Percentiles rank a stretch among this genome's conserved stretches.
These are phyloP conservation scores for Tylopilus felleus DNA, from an alignment of 768 basidiomycete species.

Conservation along the genomic window DNA sequence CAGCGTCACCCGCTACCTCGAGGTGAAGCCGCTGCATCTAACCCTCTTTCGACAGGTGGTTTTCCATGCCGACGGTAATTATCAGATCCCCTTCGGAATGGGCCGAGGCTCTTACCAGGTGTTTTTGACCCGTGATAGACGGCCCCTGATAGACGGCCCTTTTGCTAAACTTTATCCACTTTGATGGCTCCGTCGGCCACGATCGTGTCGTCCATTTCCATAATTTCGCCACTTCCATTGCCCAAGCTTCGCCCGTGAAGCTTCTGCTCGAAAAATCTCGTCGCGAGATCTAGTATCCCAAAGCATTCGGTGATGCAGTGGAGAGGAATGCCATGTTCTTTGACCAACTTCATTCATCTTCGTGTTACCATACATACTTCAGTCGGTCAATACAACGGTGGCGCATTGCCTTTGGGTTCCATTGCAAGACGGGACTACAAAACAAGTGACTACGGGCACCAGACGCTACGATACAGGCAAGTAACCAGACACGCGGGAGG, in stretches of 20 bases:
- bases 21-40: not conserved
- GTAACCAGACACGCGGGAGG: not conserved
- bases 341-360: not conserved
- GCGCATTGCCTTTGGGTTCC: not conserved
- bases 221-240: slow-evolving; percentile 3
- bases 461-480: not conserved
- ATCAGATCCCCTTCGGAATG: not conserved
- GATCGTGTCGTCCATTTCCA: not conserved
- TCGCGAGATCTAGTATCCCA: not conserved
- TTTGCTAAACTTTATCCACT: too few species aligned
- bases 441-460: not conserved
- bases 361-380: not conserved
- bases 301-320: too few species aligned
- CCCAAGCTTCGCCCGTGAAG: not conserved
- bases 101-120: too few species aligned
- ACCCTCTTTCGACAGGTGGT: not conserved
- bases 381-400: not conserved
- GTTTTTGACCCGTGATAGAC: not conserved
- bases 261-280: not conserved
- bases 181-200: not conserved
- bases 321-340: not conserved
- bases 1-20: not conserved
- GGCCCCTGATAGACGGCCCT: not conserved
- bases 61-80: not conserved
- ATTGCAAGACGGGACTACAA: not conserved